These are phyloP conservation scores for Colletotrichum nymphaeae DNA, from an alignment of 2,329 filamentous ascomycete species.

Conservation along the genomic window DNA sequence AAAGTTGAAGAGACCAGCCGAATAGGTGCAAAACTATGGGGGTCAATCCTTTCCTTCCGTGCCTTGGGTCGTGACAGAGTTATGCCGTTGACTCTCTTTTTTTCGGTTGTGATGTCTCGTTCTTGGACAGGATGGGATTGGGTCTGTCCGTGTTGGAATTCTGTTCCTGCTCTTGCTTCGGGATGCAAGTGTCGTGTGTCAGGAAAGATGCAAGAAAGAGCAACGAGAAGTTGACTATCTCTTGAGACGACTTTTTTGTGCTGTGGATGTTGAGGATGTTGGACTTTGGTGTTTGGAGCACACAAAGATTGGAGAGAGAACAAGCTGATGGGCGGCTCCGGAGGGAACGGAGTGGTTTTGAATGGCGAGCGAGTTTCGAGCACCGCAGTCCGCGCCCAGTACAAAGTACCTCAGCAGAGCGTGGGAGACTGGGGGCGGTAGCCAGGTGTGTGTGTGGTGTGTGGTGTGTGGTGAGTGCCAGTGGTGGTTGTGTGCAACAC, in stretches of 20 bases:
- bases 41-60: conserved; percentile 32
- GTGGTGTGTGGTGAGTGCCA: neutral
- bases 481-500: neutral
- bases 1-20: conserved; percentile 25
- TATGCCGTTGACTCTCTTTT: conserved; percentile 19
- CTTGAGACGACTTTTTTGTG: neutral
- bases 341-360: conserved; percentile 37
- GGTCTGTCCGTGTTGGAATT: neutral
- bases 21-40: conserved; percentile 12
- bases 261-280: neutral
- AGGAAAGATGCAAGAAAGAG: neutral
- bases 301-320: conserved; percentile 30
- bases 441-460: neutral
- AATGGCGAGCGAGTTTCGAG: conserved; percentile 29
- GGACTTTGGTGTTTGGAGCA: conserved; percentile 36
- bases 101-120: neutral
- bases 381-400: conserved; percentile 3
- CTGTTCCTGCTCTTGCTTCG: conserved; percentile 13
- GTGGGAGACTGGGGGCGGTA: neutral
- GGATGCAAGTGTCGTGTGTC: conserved; percentile 1
- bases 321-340: conserved; percentile 26
- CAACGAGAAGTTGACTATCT: neutral
- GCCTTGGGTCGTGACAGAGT: conserved; percentile 12
- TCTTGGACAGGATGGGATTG: neutral
- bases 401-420: conserved; percentile 3